Percentiles rank a stretch among this genome's conserved stretches.
Evolutionary conservation across 2,329 filamentous ascomycete species (phyloP).

Genomic region (Lasiodiplodia theobromae): DNA sequence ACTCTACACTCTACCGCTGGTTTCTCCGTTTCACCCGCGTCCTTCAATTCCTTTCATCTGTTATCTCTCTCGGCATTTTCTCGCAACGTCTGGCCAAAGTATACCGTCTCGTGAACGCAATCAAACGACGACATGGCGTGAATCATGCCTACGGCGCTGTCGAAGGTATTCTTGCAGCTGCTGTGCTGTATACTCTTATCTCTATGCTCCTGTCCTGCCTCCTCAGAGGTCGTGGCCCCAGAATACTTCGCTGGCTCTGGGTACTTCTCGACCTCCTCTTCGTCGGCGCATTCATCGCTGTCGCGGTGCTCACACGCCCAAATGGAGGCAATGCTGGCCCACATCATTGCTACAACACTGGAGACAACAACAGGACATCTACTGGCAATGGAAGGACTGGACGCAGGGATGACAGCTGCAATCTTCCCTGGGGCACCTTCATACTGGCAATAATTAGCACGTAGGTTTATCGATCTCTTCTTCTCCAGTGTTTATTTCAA

Average conservation of each 20-base stretch:
- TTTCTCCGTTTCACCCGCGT: constrained; percentile 49
- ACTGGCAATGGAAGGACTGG: constrained; percentile 33
- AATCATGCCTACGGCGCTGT: constrained; percentile 49
- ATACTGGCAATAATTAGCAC: constrained; percentile 55
- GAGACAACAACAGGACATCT: constrained; percentile 6
- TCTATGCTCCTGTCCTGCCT: constrained; percentile 45
- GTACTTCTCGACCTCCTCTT: constrained; percentile 47
- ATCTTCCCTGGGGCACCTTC: constrained; percentile 53
- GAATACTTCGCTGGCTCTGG: constrained; percentile 49
- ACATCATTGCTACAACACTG: constrained; percentile 40
- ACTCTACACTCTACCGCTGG: constrained; percentile 36
- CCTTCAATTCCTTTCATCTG: constrained; percentile 54
- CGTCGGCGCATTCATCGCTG: constrained; percentile 48
- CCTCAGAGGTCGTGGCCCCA: constrained; percentile 42
- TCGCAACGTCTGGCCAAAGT: constrained; percentile 51
- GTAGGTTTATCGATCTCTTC: constrained; percentile 42
- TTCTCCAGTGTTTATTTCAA: background rate
- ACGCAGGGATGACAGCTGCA: constrained; percentile 43
- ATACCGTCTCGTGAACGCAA: constrained; percentile 46
- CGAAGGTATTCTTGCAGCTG: constrained; percentile 55
- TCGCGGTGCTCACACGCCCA: constrained; percentile 50
- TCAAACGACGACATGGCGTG: constrained; percentile 40
- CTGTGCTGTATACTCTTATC: constrained; percentile 53
- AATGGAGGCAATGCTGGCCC: constrained; percentile 45
- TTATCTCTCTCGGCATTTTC: constrained; percentile 54